Percentiles rank a stretch among this genome's conserved stretches.
phyloP scores from a whole-genome alignment of 768 basidiomycete species.

The Galerina sulciceps region DNA sequence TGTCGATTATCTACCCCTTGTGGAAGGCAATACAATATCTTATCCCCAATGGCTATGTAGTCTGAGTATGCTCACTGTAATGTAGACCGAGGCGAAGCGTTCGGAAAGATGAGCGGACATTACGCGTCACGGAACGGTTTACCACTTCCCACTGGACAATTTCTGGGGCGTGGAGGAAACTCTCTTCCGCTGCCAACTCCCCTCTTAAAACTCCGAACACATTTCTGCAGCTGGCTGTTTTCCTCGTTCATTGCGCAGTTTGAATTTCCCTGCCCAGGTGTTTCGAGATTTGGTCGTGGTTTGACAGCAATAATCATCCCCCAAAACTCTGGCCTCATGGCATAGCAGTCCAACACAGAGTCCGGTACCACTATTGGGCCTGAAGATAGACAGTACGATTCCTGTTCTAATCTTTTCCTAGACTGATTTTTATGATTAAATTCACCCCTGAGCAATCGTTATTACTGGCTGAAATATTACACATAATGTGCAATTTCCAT shows the following conservation, averaged over 20 bases:
- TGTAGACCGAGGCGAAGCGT: no score
- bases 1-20: no score
- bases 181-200: background rate
- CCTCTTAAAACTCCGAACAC: background rate
- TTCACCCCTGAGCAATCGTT: no score
- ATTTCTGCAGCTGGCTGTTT: background rate
- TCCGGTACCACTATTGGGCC: background rate
- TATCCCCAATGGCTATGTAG: no score
- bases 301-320: background rate
- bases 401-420: no score
- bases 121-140: background rate
- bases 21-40: no score
- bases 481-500: no score
- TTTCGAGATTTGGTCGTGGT: background rate
- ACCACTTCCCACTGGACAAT: background rate
- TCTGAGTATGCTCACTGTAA: no score
- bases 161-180: background rate
- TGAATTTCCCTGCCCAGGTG: background rate
- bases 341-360: background rate
- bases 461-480: no score
- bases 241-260: background rate
- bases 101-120: background rate
- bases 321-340: background rate
- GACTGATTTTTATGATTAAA: no score
- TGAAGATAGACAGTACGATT: background rate